Evolutionary conservation across 2,329 filamentous ascomycete species (phyloP), one percentile per base, ranked within the genome.

Genomic region (Sphaerulina musiva): DNA sequence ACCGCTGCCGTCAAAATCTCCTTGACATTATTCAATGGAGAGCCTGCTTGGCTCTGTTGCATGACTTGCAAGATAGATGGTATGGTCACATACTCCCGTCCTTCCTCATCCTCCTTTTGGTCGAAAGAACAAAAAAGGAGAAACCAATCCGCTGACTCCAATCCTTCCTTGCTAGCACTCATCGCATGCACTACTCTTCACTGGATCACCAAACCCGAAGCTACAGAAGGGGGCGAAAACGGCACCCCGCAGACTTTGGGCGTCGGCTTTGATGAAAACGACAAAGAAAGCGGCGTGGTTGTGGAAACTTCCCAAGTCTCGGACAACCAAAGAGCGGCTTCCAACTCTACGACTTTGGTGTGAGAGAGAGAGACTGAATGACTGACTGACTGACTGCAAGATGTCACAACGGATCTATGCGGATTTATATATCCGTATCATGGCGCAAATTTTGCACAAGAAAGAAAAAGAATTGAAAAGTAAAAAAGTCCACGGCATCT

Each of bases 31-130:
- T 61, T 61, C 53, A 48, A 61, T 34, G 59, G 59, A 12, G 59
- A 59, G 29, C 59, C 57, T 10, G 59, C 59, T 12, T 61, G 59
- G 59, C 45, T 61, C 10, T 61, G 59, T 47, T 59, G 57, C 40
- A 51, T 61, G 59, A 59, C 55, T 9, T 61, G 59, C 48, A 61
- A 61, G 26, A 48, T 61, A n/a, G 59, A 61, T 26, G 58, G 58
- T 59, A 43, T 36, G 48, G 6, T 17, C n/a, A 10, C 23, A 23
- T 23, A 6, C 3, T 14, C 12, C 6, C 5, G 32, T 11, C 8
- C 1, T 17, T 17, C 14, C 14, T 17, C 14, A 17, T 17, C 14
- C 14, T 1, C 14, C 1, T 17, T 17, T 17, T 17, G 14, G 14
- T 17, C 14, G 14, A 17, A 17, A 17, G 6, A 26, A 11, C 12